Evolutionary conservation across 306 rosid genomes (phyloP), one percentile per base, ranked within the genome.

Genomic region (Fagus sylvatica): DNA sequence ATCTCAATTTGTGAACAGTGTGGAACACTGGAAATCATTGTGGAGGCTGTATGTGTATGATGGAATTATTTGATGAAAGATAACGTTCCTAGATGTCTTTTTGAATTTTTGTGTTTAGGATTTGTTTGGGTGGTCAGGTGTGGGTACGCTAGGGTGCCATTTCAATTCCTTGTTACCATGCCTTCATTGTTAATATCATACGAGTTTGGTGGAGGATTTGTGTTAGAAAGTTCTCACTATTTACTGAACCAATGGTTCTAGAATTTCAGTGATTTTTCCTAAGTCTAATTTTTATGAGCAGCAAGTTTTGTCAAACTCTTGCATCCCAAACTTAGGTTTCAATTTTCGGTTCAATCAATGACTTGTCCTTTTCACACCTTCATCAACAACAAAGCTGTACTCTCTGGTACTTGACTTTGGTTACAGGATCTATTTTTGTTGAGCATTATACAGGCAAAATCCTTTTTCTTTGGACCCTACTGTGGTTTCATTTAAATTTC

Each of bases 251-350:
- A 62, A 62, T 6, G 11, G 69, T 7, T 36, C 69, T 36, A 15
- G 43, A 15, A 36, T 34, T 15, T 62, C 1, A 36, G 37, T 62
- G 43, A 62, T 34, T 16, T 62, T 16, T 62, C 67, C 10, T 9
- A 55, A 10, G 67, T 32, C 39, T 62, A 62, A 6, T 36, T 62
- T 34, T 36, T 6, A 15, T 15, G 69, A 34, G 69, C 43, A 62
- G 16, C 42, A 62, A 34, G 4, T 33, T 36, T 36, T 36, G 17
- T 34, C 4, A 60, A 66, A 61, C 37, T 46, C 17, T 28, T 40
- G 46, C 72, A 66, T 69, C 53, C 54, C 61, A 46, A 73, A 57
- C 69, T 51, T 53, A 6, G 22, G 46, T 64, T 64, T 16, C 46
- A 64, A 60, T 69, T 60, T 6, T 46, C 48, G 54, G 34, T 67